A percentile compares a stretch with the other conserved stretches of the same genome.
phyloP scores from a whole-genome alignment of 2,329 filamentous ascomycete species.

The Fusarium anthophilum region DNA sequence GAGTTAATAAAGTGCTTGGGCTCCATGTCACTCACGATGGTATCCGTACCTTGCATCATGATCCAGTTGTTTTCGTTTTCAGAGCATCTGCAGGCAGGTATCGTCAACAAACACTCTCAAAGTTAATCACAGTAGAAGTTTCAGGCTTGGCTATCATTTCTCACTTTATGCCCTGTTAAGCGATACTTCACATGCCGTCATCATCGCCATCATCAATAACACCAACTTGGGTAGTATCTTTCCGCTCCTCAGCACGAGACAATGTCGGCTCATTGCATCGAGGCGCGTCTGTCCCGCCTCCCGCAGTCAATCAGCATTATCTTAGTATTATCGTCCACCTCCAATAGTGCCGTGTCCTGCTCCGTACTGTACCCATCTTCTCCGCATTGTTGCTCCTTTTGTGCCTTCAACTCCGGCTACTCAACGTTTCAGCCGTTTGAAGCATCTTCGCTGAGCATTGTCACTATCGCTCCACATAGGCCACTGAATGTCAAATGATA shows the following conservation, averaged over 20 bases:
- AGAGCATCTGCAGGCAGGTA: background rate
- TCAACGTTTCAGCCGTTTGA: background rate
- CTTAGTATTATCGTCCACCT: slow-evolving; percentile 11
- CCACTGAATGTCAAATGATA: slow-evolving; percentile 7
- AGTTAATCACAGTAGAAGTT: background rate
- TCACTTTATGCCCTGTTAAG: background rate
- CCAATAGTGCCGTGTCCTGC: background rate
- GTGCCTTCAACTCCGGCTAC: background rate
- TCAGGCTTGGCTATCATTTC: background rate
- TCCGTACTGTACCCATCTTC: slow-evolving; percentile 5
- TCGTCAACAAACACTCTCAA: slow-evolving; percentile 2
- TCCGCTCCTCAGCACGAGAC: slow-evolving; percentile 9
- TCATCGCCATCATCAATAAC: background rate
- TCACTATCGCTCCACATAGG: slow-evolving; percentile 11
- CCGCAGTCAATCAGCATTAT: background rate
- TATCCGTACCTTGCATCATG: background rate
- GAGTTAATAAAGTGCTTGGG: background rate
- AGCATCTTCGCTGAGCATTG: slow-evolving; percentile 8
- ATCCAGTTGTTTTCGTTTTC: slow-evolving; percentile 3
- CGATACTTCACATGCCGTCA: background rate
- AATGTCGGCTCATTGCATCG: slow-evolving; percentile 24
- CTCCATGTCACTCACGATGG: background rate
- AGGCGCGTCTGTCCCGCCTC: slow-evolving; percentile 18
- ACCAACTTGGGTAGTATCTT: background rate
- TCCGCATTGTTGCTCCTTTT: slow-evolving; percentile 4